A percentile compares a stretch with the other conserved stretches of the same genome.
Conservation (phyloP, 805 yeast genomes). For the Ogataea minuta region DNA sequence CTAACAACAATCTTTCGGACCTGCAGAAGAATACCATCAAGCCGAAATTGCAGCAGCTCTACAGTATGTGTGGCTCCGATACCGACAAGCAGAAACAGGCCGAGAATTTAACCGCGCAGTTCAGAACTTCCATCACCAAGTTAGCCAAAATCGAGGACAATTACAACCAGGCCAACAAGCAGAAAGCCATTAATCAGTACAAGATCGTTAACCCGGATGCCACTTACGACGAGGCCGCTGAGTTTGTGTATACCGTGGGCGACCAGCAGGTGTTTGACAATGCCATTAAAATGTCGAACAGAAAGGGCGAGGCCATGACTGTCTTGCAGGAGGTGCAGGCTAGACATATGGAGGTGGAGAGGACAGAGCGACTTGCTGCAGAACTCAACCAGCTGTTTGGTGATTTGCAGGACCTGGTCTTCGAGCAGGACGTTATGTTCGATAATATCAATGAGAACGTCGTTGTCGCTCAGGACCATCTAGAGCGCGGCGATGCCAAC, state of each 20-base stretch:
- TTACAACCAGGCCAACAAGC: conserved; percentile 78
- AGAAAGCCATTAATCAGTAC: conserved; percentile 91
- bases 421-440: conserved; percentile 89
- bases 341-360: conserved; percentile 91
- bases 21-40: conserved; percentile 70
- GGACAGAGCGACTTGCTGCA: conserved; percentile 92
- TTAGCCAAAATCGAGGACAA: conserved; percentile 84
- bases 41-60: conserved; percentile 71
- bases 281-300: conserved; percentile 80
- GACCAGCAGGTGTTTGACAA: conserved; percentile 93
- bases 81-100: conserved; percentile 86
- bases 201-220: conserved; percentile 86
- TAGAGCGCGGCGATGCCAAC: conserved; percentile 93
- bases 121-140: conserved; percentile 81
- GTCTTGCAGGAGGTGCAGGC: conserved; percentile 94
- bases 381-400: conserved; percentile 92
- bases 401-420: conserved; percentile 94
- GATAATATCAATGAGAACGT: conserved; percentile 81
- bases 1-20: conserved; percentile 74
- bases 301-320: conserved; percentile 93
- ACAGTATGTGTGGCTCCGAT: conserved; percentile 67
- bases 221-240: conserved; percentile 76
- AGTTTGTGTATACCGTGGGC: conserved; percentile 79
- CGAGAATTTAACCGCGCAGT: conserved; percentile 80
- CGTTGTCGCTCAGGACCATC: conserved; percentile 79